These are phyloP conservation scores for Extremus antarcticus DNA, from an alignment of 495 filamentous ascomycete species.

Conservation along the genomic window DNA sequence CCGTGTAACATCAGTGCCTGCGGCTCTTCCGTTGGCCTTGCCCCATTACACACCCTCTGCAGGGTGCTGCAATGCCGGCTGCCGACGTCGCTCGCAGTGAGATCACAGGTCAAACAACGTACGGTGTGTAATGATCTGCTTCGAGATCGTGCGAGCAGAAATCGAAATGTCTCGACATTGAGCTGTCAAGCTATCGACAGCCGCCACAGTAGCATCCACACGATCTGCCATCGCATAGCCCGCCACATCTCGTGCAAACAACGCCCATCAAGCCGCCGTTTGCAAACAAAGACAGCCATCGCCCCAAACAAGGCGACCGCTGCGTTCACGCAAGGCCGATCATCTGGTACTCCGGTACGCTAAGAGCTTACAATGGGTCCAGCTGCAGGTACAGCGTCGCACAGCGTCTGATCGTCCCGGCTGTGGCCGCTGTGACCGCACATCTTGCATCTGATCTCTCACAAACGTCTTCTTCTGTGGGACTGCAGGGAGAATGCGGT, in stretches of 20 bases:
- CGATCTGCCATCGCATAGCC: not conserved
- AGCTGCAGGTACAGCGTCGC: not conserved
- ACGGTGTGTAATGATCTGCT: not conserved
- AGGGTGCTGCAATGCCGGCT: not conserved
- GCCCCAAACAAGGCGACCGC: too few relatives aligned
- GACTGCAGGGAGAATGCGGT: too few relatives aligned
- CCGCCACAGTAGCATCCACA: not conserved
- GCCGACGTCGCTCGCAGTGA: too few relatives aligned
- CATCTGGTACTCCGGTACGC: too few relatives aligned
- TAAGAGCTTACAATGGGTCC: too few relatives aligned
- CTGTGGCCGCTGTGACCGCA: not conserved
- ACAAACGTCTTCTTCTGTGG: not conserved
- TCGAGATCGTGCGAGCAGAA: too few relatives aligned
- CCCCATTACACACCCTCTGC: not conserved
- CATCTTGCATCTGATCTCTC: slow-evolving; percentile 1
- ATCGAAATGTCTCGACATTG: too few relatives aligned
- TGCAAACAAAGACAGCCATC: not conserved
- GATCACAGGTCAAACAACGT: not conserved
- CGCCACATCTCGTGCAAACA: not conserved
- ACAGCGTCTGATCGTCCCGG: not conserved
- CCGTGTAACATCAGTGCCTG: not conserved
- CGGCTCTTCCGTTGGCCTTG: not conserved
- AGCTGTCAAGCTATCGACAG: too few relatives aligned
- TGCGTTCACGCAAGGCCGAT: not conserved
- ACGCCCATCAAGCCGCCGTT: not conserved